Conservation (phyloP, 257 asterid species). For the Eustoma russellianum region DNA sequence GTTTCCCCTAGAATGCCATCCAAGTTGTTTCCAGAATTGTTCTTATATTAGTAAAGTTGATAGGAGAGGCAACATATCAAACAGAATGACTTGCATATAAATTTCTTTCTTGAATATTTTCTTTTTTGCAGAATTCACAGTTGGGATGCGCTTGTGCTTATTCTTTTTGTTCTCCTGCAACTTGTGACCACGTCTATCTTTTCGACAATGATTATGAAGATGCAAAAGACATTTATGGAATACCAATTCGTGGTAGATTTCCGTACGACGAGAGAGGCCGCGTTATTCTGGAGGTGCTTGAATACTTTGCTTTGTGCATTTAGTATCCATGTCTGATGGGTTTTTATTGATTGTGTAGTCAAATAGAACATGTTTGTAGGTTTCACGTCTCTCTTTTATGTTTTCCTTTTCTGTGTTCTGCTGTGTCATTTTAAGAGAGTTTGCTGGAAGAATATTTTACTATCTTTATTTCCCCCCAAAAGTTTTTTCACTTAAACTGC, state of each 20-base stretch:
- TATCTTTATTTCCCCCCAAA: no score
- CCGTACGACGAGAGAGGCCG: constrained; percentile 95
- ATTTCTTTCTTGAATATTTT: constrained; percentile 3
- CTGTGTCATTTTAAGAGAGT: no score
- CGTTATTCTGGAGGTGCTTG: constrained; percentile 86
- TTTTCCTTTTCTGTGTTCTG: constrained; percentile 1
- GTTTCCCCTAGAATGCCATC: no score
- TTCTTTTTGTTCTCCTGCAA: constrained; percentile 57
- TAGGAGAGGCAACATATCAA: neutral
- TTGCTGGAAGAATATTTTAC: neutral
- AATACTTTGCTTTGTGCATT: constrained; percentile 11
- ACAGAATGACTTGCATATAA: neutral
- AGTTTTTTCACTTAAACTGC: no score
- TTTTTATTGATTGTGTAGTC: neutral
- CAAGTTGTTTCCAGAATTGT: neutral
- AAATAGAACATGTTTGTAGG: neutral
- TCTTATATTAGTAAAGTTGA: neutral
- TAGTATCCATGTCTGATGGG: neutral
- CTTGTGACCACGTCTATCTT: constrained; percentile 87
- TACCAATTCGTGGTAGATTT: constrained; percentile 82
- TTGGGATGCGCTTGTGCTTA: constrained; percentile 77
- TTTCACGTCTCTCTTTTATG: neutral
- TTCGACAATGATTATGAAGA: constrained; percentile 87
- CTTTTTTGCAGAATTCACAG: constrained; percentile 54
- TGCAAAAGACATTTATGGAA: constrained; percentile 85